Percentiles rank a stretch among this genome's conserved stretches.
These are phyloP conservation scores for Bassia scoparia DNA, from an alignment of 148 eudicot genomes.

Conservation along the genomic window DNA sequence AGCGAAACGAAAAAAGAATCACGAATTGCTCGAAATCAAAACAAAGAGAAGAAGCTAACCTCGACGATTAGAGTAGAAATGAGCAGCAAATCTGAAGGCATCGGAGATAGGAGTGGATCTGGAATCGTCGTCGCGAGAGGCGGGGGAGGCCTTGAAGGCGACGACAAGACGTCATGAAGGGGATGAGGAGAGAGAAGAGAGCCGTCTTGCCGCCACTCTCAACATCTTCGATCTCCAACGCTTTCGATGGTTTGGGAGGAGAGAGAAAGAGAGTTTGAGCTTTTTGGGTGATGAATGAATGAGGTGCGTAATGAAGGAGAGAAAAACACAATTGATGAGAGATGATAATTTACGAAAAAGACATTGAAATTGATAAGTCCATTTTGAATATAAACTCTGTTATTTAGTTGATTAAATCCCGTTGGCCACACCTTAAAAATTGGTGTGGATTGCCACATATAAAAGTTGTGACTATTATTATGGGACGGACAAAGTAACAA, in stretches of 20 bases:
- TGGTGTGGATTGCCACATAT: too few species aligned
- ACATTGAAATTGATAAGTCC: too few species aligned
- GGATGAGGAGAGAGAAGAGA: slow-evolving; percentile 38
- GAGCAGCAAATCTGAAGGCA: slow-evolving; percentile 18
- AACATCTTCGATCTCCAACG: slow-evolving; percentile 25
- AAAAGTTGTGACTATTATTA: too few species aligned
- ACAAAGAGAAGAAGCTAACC: slow-evolving; percentile 27
- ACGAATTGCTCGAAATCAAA: too few species aligned
- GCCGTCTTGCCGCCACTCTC: slow-evolving; percentile 38
- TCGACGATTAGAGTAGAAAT: too few species aligned
- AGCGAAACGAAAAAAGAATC: not conserved
- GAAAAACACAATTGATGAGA: too few species aligned
- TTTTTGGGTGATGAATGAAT: not conserved
- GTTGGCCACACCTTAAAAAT: too few species aligned
- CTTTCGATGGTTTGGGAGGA: not conserved
- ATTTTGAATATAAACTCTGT: too few species aligned
- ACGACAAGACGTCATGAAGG: slow-evolving; percentile 26
- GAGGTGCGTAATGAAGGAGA: slow-evolving; percentile 5
- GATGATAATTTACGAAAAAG: too few species aligned
- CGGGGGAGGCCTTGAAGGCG: slow-evolving; percentile 18
- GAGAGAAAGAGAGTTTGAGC: not conserved
- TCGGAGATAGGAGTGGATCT: slow-evolving; percentile 21
- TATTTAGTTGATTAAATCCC: too few species aligned
- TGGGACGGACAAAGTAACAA: too few species aligned
- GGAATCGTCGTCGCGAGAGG: slow-evolving; percentile 18